phyloP scores from a whole-genome alignment of 148 eudicot genomes.

The Dianthus caryophyllus region DNA sequence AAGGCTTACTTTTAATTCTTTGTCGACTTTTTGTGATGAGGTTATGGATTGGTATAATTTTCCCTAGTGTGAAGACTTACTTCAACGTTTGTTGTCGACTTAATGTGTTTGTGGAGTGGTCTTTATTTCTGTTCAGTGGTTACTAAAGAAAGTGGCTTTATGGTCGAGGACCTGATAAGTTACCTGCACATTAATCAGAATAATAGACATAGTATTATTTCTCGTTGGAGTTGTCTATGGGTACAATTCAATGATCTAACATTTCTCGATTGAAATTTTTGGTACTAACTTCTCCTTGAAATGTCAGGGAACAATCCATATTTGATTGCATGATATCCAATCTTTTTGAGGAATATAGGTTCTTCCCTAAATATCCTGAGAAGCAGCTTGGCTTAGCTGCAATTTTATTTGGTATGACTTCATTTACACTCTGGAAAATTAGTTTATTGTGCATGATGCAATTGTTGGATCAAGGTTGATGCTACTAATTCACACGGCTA shows the following conservation, averaged over 20 bases:
- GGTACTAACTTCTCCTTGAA: conserved; percentile 1
- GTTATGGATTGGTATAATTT: too few species aligned
- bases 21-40: too few species aligned
- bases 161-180: too few species aligned
- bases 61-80: background rate
- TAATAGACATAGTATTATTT: too few species aligned
- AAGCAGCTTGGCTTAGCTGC: conserved; percentile 89
- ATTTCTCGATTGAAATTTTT: background rate
- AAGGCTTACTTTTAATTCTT: too few species aligned
- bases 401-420: conserved; percentile 65
- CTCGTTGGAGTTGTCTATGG: background rate
- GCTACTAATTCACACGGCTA: conserved; percentile 8
- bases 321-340: conserved; percentile 92
- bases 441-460: background rate
- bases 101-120: background rate
- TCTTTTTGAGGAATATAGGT: conserved; percentile 89
- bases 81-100: background rate
- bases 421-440: background rate
- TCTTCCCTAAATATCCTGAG: conserved; percentile 88
- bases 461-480: conserved; percentile 3
- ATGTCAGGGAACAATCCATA: conserved; percentile 72
- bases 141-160: background rate
- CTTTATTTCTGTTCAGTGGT: too few species aligned
- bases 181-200: too few species aligned
- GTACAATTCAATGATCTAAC: background rate